Evolutionary conservation across 495 filamentous ascomycete genomes (phyloP), one percentile per base, ranked within the genome.

Genomic region (Aspergillus carlsbadensis): DNA sequence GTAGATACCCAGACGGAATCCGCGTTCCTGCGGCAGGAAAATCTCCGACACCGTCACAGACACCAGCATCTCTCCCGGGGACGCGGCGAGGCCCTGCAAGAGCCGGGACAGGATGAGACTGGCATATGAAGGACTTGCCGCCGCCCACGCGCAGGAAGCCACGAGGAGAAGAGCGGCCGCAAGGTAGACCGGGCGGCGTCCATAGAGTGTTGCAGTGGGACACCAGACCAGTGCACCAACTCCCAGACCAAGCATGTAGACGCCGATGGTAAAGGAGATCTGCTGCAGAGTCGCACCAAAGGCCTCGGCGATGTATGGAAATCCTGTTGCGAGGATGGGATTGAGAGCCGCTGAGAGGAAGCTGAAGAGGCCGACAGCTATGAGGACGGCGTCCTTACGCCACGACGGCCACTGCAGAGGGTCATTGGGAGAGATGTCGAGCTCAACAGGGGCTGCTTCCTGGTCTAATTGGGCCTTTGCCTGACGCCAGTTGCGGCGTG

Each of bases 221-320:
- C 24, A 39, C 52, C 52, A 45, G 26, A 55, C 15, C 10, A 46
- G 17, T 0, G 52, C 52, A 21, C 52, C 52, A 5, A n/a, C 14
- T 5, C 31, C 52, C 7, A 55, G 41, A 3, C 52, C 52, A n/a
- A 55, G 31, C 52, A 55, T 55, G 52, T 55, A 55, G 6, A 55
- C 22, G n/a, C 52, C 52, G 20, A 43, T 55, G 1, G 52, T 55
- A 41, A 55, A 55, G 3, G 52, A 55, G 17, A 55, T 42, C 3
- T 44, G 15, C 11, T 55, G 52, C 3, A 39, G 24, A 2, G 6
- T 6, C 10, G 46, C 42, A 17, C 4, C 41, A 17, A 39, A 55
- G 0, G 31, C 13, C 11, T 35, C 11, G 0, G 52, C 21, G 10
- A 55, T 43, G 1, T 26, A 4, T 5, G 26, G 18, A 18, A 55